phyloP scores from a whole-genome alignment of 257 asterid genomes.

The Handroanthus guayacan region DNA sequence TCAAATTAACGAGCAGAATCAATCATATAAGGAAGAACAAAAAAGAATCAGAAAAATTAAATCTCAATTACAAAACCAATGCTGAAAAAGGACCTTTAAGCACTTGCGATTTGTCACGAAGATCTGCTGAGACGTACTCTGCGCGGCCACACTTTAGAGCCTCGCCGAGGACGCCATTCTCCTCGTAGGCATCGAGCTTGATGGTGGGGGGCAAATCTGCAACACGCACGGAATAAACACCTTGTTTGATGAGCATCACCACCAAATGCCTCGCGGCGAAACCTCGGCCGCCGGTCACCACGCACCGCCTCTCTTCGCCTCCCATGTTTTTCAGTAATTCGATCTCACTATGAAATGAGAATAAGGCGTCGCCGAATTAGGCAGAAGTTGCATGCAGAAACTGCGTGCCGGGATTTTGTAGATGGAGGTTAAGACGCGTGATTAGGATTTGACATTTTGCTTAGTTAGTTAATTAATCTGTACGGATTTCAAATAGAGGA shows the following conservation, averaged over 20 bases:
- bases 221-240: conserved; percentile 61
- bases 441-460: not conserved
- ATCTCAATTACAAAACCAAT: not conserved
- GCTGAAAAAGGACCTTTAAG: conserved; percentile 49
- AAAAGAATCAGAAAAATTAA: not conserved
- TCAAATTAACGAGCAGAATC: not conserved
- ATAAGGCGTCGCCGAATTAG: not conserved
- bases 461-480: not conserved
- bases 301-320: conserved; percentile 62
- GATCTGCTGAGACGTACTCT: conserved; percentile 63
- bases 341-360: not conserved
- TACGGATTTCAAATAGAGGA: not conserved
- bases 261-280: conserved; percentile 83
- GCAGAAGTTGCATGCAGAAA: not conserved
- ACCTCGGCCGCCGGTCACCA: conserved; percentile 84
- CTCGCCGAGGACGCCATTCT: conserved; percentile 49
- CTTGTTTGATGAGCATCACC: conserved; percentile 59
- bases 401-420: not conserved
- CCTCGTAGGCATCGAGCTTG: conserved; percentile 58
- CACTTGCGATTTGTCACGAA: conserved; percentile 69
- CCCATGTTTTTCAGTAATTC: conserved; percentile 32
- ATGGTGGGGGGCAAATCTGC: conserved; percentile 62
- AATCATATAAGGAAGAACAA: not conserved
- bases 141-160: conserved; percentile 69
- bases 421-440: not conserved